Evolutionary conservation across 2,329 filamentous ascomycete genomes (phyloP), one percentile per base, ranked within the genome.

Genomic region (Scopulariopsis brevicaulis): DNA sequence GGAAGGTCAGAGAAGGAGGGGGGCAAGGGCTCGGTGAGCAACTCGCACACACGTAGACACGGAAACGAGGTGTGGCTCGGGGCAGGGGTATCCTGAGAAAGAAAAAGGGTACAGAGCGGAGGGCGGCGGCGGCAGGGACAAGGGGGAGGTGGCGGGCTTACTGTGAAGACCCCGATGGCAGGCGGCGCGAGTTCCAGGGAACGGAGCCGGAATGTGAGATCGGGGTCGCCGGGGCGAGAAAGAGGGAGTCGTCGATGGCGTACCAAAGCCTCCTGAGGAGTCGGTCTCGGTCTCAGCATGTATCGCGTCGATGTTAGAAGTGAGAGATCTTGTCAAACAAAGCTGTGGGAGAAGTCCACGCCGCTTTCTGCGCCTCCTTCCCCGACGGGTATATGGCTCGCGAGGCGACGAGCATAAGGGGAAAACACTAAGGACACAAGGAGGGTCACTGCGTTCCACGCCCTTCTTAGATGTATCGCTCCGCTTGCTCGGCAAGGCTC

Each of bases 261-360:
- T 56, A 56, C 54, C 40, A 25, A 46, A 25, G 12, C 40, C 37
- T 20, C 37, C 54, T 56, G 40, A 34, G 24, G 54, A 20, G 32
- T 24, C 43, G 40, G 40, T 46, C 24, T 56, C 40, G 54, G 54
- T 56, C 54, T 56, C 54, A 56, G 54, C 4, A 56, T 32, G 54
- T 56, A 46, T 56, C 37, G 54, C n/a, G 40, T 56, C 40, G 22
- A 34, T 22, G 54, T 56, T 22, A 35, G 46, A 46, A 28, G 43
- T 35, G 28, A 32, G 22, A n/a, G n/a, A n/a, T 48, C 37, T 22
- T 46, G 54, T 56, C 54, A 56, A 56, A 56, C 54, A 56, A 56
- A 50, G 54, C 24, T 40, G 43, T 48, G 43, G 43, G 22, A 48
- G 43, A 20, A 22, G n/a, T 48, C 43, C 43, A 48, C 22, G 43